Evolutionary conservation across 768 basidiomycete species (phyloP).

Genomic region (Albatrellus ellisii): DNA sequence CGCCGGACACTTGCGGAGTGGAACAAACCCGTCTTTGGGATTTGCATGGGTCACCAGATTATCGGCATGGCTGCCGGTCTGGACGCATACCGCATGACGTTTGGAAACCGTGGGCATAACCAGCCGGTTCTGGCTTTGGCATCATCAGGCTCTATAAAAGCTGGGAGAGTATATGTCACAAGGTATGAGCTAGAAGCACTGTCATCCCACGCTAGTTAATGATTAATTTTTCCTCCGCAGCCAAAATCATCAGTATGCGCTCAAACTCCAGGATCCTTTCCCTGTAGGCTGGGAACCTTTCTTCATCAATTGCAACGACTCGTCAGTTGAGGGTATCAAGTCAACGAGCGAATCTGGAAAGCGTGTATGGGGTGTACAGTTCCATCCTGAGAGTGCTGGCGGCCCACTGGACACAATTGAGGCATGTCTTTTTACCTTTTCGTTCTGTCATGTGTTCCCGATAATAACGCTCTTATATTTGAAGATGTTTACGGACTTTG

Average conservation of each 20-base stretch:
- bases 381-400: slow-evolving; percentile 97
- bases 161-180: slow-evolving; percentile 94
- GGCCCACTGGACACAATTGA: slow-evolving; percentile 98
- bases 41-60: slow-evolving; percentile 99
- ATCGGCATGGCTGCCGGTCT: slow-evolving; percentile 96
- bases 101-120: slow-evolving; percentile 99
- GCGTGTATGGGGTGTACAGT: slow-evolving; percentile 96
- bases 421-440: slow-evolving; percentile 31
- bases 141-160: slow-evolving; percentile 85
- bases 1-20: slow-evolving; percentile 78
- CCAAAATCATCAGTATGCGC: slow-evolving; percentile 98
- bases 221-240: slow-evolving; percentile 23
- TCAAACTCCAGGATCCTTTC: slow-evolving; percentile 89
- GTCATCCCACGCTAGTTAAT: background rate
- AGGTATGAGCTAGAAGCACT: slow-evolving; percentile 34
- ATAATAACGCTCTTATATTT: background rate
- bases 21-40: slow-evolving; percentile 91
- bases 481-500: slow-evolving; percentile 92
- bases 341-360: slow-evolving; percentile 82
- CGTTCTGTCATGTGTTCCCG: slow-evolving; percentile 2
- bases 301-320: slow-evolving; percentile 99
- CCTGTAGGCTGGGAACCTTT: slow-evolving; percentile 96
- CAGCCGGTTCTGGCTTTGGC: slow-evolving; percentile 95
- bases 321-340: slow-evolving; percentile 97
- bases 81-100: slow-evolving; percentile 96